phyloP scores from a whole-genome alignment of 2,329 filamentous ascomycete genomes.

The Curvularia lunata region DNA sequence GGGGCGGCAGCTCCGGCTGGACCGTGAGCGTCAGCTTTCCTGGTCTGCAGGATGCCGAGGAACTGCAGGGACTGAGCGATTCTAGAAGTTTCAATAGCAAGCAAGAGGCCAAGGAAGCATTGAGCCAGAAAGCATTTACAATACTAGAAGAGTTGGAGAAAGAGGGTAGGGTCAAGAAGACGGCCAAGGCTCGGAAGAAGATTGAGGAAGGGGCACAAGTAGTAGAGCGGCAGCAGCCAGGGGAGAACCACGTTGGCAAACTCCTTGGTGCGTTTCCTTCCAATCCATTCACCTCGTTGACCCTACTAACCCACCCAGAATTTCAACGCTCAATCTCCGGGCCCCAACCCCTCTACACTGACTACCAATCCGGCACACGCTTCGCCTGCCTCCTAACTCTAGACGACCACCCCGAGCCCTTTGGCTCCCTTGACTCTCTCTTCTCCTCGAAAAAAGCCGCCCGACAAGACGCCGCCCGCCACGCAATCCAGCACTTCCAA shows the following conservation, averaged over 20 bases:
- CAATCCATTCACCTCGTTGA: background rate
- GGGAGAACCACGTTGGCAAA: slow-evolving; percentile 46
- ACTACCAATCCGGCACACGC: slow-evolving; percentile 41
- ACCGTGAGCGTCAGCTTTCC: slow-evolving; percentile 32
- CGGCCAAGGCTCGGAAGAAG: slow-evolving; percentile 24
- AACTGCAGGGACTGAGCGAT: slow-evolving; percentile 27
- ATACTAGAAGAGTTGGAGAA: slow-evolving; percentile 33
- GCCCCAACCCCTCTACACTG: slow-evolving; percentile 46
- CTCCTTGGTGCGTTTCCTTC: slow-evolving; percentile 42
- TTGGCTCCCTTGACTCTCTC: slow-evolving; percentile 44
- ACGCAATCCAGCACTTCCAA: slow-evolving; percentile 53
- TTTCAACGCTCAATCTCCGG: slow-evolving; percentile 36
- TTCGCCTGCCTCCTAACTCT: slow-evolving; percentile 44
- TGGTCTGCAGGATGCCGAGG: slow-evolving; percentile 17
- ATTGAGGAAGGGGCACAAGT: background rate
- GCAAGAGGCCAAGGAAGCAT: slow-evolving; percentile 52
- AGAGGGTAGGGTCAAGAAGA: slow-evolving; percentile 34
- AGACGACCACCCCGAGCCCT: slow-evolving; percentile 31
- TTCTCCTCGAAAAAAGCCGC: slow-evolving; percentile 53
- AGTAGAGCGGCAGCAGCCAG: slow-evolving; percentile 4
- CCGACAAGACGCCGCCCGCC: slow-evolving; percentile 49
- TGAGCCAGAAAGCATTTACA: slow-evolving; percentile 43
- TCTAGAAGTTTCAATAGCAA: slow-evolving; percentile 46
- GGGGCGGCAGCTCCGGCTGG: slow-evolving; percentile 26
- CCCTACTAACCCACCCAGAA: slow-evolving; percentile 25